Base-by-base conservation (phyloP, 768 basidiomycete species). In the Leccinellum luteum region DNA sequence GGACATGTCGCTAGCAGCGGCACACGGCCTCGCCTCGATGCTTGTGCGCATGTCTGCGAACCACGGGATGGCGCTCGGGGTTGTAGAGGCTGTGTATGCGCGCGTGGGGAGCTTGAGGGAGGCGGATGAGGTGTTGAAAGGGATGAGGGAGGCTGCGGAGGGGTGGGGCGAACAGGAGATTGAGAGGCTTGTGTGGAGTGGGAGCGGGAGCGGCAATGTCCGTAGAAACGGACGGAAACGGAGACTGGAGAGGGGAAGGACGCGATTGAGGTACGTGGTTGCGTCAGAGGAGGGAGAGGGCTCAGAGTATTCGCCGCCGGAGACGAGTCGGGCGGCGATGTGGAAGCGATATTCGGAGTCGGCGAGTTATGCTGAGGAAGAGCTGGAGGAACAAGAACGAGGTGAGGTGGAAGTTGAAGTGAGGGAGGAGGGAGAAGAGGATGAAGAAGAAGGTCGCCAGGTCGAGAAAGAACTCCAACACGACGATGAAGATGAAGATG, bases 21-120 rank as follows among this genome's bases (percentile, higher is more conserved):
- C 58, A 9, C 61, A 73, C 6, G 78, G 76, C 2, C 64, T 77
- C 14, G 62, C 65, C 7, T 57, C 65, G 45, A 62, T 73, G 15
- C 58, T 83, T 3, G 62, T 68, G 10, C 66, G 65, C 55, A 79
- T 85, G 70, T 74, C 79, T 1, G 62, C 69, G 19, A 79, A 80
- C 31, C 79, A 82, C 43, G 77, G 78, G 15, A 79, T 79, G 57
- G 67, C 65, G 13, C 64, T 75, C 45, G 69, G 73, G 3, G 74
- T 80, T 6, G 80, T 81, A 19, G 68, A 73, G 51, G 66, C 66
- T 14, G 70, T 81, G 28, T 81, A 75, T 59, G 34, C 64, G 9
- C 32, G 61, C 1, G 66, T 74, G 21, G 60, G 68, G 48, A 76
- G 70, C 56, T 62, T 85, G 17, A 56, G 66, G 14, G 66, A 70